phyloP scores from a whole-genome alignment of 2,329 filamentous ascomycete genomes.

The Colletotrichum salicis region DNA sequence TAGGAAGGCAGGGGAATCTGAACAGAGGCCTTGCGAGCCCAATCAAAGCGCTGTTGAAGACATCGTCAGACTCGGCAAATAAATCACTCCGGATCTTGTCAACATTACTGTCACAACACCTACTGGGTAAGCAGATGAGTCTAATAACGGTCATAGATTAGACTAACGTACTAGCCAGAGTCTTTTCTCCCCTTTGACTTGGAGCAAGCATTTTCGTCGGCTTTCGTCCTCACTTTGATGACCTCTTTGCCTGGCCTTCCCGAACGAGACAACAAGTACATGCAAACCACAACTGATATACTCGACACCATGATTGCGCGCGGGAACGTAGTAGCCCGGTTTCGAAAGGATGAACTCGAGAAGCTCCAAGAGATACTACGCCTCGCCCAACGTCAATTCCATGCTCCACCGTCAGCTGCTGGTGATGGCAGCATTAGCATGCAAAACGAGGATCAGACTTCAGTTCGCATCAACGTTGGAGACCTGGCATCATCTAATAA shows the following conservation, averaged over 20 bases:
- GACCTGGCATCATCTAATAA: background rate
- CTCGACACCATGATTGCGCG: constrained; percentile 5
- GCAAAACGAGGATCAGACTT: background rate
- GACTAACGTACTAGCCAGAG: background rate
- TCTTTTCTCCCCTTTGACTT: constrained; percentile 23
- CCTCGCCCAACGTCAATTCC: background rate
- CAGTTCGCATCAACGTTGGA: no score
- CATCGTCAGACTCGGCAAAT: constrained; percentile 20
- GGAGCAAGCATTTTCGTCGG: constrained; percentile 24
- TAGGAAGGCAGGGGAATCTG: constrained; percentile 10
- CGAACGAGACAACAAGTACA: background rate
- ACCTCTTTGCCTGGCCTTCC: constrained; percentile 1
- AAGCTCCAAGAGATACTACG: constrained; percentile 21
- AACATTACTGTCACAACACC: constrained; percentile 9
- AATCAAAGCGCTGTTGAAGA: constrained; percentile 11
- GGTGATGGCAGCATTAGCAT: background rate
- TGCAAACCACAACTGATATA: constrained; percentile 4
- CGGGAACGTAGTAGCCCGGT: constrained; percentile 10
- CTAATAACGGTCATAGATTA: background rate
- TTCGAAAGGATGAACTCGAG: constrained; percentile 11
- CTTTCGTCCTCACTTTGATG: constrained; percentile 3
- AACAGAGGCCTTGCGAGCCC: constrained; percentile 9
- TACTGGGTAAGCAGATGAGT: background rate
- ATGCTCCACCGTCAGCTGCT: background rate
- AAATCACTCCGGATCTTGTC: constrained; percentile 18